Evolutionary conservation across 768 basidiomycete genomes (phyloP).

Genomic region (Holtermanniella nyarrowii): DNA sequence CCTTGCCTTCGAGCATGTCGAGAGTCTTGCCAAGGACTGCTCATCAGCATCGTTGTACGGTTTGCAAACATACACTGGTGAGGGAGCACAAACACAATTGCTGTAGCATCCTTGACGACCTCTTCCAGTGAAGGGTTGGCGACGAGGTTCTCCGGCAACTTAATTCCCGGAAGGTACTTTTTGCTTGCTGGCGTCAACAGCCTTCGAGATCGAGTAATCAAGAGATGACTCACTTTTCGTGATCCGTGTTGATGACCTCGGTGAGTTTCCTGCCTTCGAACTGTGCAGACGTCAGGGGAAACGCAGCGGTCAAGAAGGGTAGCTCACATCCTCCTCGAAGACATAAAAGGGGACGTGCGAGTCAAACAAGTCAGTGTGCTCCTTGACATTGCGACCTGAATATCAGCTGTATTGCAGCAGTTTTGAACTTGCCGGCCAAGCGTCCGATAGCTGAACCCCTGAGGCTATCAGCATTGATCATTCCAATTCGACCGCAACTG

Average conservation of each 20-base stretch:
- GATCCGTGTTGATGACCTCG: slow-evolving; percentile 45
- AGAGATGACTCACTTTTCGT: slow-evolving; percentile 35
- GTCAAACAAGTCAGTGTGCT: slow-evolving; percentile 41
- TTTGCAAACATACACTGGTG: slow-evolving; percentile 40
- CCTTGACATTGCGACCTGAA: slow-evolving; percentile 38
- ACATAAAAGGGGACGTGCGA: slow-evolving; percentile 45
- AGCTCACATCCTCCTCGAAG: slow-evolving; percentile 43
- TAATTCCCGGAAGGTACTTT: slow-evolving; percentile 41
- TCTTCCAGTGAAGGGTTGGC: slow-evolving; percentile 44
- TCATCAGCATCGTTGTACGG: neutral
- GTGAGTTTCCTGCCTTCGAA: slow-evolving; percentile 41
- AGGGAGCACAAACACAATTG: slow-evolving; percentile 46
- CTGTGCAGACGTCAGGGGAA: slow-evolving; percentile 6
- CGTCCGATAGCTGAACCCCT: slow-evolving; percentile 44
- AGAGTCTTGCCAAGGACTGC: slow-evolving; percentile 42
- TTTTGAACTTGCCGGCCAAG: slow-evolving; percentile 30
- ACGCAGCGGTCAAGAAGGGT: neutral
- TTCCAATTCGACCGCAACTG: slow-evolving; percentile 3
- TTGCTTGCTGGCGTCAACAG: neutral
- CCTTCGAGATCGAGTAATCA: slow-evolving; percentile 22
- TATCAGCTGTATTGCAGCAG: slow-evolving; percentile 2
- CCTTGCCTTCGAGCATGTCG: slow-evolving; percentile 42
- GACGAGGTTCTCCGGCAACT: slow-evolving; percentile 42
- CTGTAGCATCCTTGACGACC: slow-evolving; percentile 44
- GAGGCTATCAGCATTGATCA: neutral